Evolutionary conservation across 768 basidiomycete genomes (phyloP).

Genomic region (Exidia glandulosa): DNA sequence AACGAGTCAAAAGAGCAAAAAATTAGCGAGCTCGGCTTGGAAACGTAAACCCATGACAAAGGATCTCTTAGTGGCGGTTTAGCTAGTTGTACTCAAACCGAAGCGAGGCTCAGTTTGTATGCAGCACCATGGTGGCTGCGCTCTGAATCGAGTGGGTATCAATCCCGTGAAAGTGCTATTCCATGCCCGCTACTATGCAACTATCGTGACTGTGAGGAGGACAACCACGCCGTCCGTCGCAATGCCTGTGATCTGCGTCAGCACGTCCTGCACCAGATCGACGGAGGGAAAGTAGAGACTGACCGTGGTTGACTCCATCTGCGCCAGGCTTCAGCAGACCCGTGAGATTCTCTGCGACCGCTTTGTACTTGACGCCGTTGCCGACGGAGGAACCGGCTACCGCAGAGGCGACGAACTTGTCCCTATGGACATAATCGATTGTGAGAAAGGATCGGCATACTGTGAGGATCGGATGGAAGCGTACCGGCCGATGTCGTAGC

Average conservation of each 20-base stretch:
- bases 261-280: background rate
- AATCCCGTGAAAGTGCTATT: no score
- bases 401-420: conserved; percentile 24
- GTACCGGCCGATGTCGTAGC: conserved; percentile 39
- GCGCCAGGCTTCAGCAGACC: conserved; percentile 45
- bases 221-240: conserved; percentile 48
- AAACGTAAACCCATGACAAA: no score
- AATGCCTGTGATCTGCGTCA: conserved; percentile 30
- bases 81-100: no score
- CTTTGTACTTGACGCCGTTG: conserved; percentile 37
- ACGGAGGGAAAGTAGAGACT: background rate
- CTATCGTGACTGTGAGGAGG: conserved; percentile 41
- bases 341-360: conserved; percentile 34
- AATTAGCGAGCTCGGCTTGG: no score
- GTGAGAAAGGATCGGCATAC: background rate
- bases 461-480: conserved; percentile 2
- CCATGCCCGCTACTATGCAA: no score
- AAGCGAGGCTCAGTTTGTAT: no score
- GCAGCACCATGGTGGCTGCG: no score
- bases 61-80: no score
- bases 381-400: conserved; percentile 29
- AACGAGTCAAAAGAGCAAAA: no score
- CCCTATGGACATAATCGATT: conserved; percentile 15
- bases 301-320: conserved; percentile 42
- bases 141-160: no score